A percentile compares a stretch with the other conserved stretches of the same genome.
These are phyloP conservation scores for Boletellus deceptivus DNA, from an alignment of 1,284 basidiomycete genomes.

Conservation along the genomic window DNA sequence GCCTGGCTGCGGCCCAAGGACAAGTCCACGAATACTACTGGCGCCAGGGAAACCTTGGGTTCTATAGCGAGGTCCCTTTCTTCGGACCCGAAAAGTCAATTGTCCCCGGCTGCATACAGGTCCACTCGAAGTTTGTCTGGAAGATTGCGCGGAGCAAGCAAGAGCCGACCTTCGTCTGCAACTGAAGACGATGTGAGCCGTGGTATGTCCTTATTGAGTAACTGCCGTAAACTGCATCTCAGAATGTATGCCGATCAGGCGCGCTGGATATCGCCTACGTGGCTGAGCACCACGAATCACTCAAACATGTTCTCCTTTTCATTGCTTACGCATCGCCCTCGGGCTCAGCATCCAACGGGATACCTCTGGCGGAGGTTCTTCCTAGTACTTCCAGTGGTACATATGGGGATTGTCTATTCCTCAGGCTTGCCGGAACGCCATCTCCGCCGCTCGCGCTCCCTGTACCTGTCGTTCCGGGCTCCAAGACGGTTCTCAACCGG, in stretches of 20 bases:
- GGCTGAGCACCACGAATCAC: conserved; percentile 82
- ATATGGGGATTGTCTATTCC: conserved; percentile 54
- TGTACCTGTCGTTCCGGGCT: conserved; percentile 55
- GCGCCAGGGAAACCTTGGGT: conserved; percentile 13
- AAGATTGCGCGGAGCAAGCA: conserved; percentile 22
- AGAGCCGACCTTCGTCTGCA: conserved; percentile 18
- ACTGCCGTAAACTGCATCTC: neutral
- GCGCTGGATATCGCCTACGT: conserved; percentile 67
- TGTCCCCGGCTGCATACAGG: conserved; percentile 5
- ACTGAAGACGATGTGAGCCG: conserved; percentile 8
- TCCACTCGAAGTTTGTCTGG: conserved; percentile 21
- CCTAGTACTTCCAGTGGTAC: conserved; percentile 40
- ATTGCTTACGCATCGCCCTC: conserved; percentile 29
- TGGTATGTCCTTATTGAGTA: conserved; percentile 18
- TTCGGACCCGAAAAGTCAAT: conserved; percentile 14
- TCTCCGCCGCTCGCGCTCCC: conserved; percentile 68
- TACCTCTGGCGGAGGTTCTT: conserved; percentile 56
- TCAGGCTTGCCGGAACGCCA: conserved; percentile 53
- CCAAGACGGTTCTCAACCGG: conserved; percentile 55
- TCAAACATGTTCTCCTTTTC: conserved; percentile 74
- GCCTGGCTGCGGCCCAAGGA: conserved; percentile 55
- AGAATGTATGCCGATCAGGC: conserved; percentile 20
- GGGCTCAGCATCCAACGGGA: conserved; percentile 14
- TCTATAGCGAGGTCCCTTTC: conserved; percentile 14
- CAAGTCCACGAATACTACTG: conserved; percentile 7